These are phyloP conservation scores for Pythium dissotocum DNA, from an alignment of 352 stramenopile species.

Conservation along the genomic window DNA sequence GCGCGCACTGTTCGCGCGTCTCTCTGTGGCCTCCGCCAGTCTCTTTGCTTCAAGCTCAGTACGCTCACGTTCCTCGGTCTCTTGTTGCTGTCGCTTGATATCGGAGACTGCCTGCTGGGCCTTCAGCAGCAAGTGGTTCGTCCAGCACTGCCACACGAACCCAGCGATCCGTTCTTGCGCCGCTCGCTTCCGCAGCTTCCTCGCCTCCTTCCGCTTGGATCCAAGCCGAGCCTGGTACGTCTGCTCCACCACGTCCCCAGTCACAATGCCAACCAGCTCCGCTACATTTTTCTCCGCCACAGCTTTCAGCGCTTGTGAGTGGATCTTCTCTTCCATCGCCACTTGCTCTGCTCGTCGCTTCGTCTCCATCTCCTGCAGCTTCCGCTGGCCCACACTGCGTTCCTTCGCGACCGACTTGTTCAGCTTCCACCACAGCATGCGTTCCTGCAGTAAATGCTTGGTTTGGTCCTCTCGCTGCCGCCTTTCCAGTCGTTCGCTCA, in stretches of 20 bases:
- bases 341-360: background rate
- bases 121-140: conserved; percentile 24
- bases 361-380: conserved; percentile 6
- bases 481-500: conserved; percentile 10
- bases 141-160: conserved; percentile 27
- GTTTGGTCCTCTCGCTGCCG: conserved; percentile 8
- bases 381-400: background rate
- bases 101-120: conserved; percentile 25
- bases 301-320: background rate
- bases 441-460: conserved; percentile 3
- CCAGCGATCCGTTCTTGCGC: conserved; percentile 25
- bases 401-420: conserved; percentile 5
- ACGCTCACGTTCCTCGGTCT: conserved; percentile 11
- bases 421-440: conserved; percentile 25
- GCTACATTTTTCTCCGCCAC: conserved; percentile 2
- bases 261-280: conserved; percentile 12
- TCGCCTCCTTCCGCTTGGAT: conserved; percentile 39
- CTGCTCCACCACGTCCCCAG: conserved; percentile 9
- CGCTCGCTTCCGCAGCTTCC: conserved; percentile 40
- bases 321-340: background rate
- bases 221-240: conserved; percentile 26
- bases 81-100: conserved; percentile 1
- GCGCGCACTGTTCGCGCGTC: background rate
- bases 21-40: background rate
- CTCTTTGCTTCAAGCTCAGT: conserved; percentile 7